Evolutionary conservation across 805 yeast species (phyloP), one percentile per base, ranked within the genome.

Genomic region (Candida fluviatilis): DNA sequence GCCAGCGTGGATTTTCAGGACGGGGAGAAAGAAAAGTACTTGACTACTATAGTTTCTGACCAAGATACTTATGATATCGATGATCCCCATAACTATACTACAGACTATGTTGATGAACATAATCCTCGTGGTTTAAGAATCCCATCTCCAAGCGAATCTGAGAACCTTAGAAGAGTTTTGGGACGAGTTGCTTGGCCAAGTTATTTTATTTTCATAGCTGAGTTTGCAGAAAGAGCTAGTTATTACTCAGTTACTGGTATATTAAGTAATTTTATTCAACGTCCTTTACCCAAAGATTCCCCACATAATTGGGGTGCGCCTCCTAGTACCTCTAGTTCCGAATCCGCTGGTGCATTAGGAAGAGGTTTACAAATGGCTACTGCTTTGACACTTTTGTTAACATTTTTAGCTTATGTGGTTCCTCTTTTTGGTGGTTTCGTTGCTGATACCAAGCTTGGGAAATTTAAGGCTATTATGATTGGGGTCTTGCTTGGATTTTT

Each of bases 191-290:
- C 78, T 11, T 62, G 61, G 39, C 64, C 68, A 21, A 58, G 73
- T 27, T 78, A 76, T 58, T 58, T 78, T 38, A 71, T 80, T 41
- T 78, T 58, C 59, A 50, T 66, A 58, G 52, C 67, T 31, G 80
- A 75, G 48, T 70, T 75, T 47, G 76, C 78, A 14, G 80, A 75
- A 55, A 65, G 80, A 58, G 79, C 75, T 38, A 72, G 78, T 4
- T 75, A 74, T 49, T 75, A 71, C 46, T 75, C 78, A 17, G 63
- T 64, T 7, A 49, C 60, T 28, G 71, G 70, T 47, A 52, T 69
- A 33, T 60, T 74, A 38, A 55, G 72, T 21, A 75, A 75, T 50
- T 74, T 74, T 46, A 65, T 74, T 39, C 73, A 69, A 57, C 64
- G 76, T 57, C 74, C 76, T n/a, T 55, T 74, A 34, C 79, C 80